Percentiles rank a stretch among this genome's conserved stretches.
phyloP scores from a whole-genome alignment of 768 basidiomycete genomes.

The Panaeolus papilionaceus region DNA sequence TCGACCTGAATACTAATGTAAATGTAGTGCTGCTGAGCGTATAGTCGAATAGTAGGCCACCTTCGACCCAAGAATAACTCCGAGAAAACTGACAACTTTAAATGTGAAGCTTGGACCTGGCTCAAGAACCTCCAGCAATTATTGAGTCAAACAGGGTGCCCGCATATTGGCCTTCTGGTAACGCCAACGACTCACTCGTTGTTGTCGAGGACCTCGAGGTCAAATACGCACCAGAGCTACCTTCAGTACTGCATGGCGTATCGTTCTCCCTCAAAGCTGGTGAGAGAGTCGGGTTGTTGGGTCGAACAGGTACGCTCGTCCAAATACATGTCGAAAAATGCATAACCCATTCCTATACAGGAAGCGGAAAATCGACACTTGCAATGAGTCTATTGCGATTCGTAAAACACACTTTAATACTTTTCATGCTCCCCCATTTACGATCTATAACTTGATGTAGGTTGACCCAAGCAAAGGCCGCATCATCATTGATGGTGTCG shows the following conservation, averaged over 20 bases:
- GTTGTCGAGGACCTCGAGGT: conserved; percentile 77
- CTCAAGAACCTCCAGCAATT: conserved; percentile 82
- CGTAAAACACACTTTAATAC: conserved; percentile 43
- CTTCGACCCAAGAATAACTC: neutral
- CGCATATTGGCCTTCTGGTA: conserved; percentile 91
- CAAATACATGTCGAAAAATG: neutral
- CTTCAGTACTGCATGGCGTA: conserved; percentile 76
- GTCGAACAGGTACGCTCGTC: conserved; percentile 62
- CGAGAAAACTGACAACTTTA: conserved; percentile 2
- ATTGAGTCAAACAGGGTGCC: conserved; percentile 80
- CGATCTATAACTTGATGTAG: conserved; percentile 35
- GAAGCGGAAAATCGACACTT: conserved; percentile 85
- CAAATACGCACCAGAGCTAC: conserved; percentile 86
- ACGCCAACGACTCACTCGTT: conserved; percentile 62
- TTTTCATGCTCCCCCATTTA: neutral
- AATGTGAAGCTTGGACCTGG: conserved; percentile 63
- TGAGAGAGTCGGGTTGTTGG: conserved; percentile 85
- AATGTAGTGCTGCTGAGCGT: conserved; percentile 81
- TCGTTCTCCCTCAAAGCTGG: conserved; percentile 74
- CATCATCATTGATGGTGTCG: conserved; percentile 87
- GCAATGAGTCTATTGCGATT: conserved; percentile 89
- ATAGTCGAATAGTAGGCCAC: conserved; percentile 77
- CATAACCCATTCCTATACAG: conserved; percentile 31
- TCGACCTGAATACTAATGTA: neutral
- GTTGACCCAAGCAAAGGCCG: conserved; percentile 78